Conservation (phyloP, 2,329 filamentous ascomycete genomes). For the Ceratocystis albifundus region DNA sequence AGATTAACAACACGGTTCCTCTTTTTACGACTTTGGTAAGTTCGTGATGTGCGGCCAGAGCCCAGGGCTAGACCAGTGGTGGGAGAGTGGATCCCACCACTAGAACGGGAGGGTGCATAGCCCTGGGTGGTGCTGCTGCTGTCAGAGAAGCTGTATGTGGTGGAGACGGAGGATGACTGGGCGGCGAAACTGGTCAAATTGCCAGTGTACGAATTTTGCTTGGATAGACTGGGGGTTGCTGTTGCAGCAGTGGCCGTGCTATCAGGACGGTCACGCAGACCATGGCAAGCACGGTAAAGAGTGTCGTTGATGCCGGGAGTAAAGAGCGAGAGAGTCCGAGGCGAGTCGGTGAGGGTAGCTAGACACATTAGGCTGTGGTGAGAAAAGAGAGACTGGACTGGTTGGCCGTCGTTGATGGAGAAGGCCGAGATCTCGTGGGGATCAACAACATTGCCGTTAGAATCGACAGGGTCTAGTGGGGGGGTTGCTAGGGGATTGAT, state of each 20-base stretch:
- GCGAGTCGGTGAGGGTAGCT: slow-evolving; percentile 72
- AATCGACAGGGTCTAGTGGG: slow-evolving; percentile 71
- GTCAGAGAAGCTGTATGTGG: slow-evolving; percentile 64
- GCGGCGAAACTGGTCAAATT: slow-evolving; percentile 2
- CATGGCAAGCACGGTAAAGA: slow-evolving; percentile 86
- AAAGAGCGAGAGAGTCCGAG: slow-evolving; percentile 80
- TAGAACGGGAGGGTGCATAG: slow-evolving; percentile 44
- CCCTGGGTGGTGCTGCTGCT: slow-evolving; percentile 52
- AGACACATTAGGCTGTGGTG: slow-evolving; percentile 85
- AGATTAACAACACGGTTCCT: slow-evolving; percentile 77
- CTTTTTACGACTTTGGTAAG: slow-evolving; percentile 58
- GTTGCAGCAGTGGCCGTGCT: slow-evolving; percentile 29
- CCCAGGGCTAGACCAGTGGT: slow-evolving; percentile 51
- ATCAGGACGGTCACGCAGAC: slow-evolving; percentile 59
- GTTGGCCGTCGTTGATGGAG: slow-evolving; percentile 64
- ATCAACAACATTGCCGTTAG: slow-evolving; percentile 64
- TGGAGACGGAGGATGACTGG: slow-evolving; percentile 31
- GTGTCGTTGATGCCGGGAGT: slow-evolving; percentile 83
- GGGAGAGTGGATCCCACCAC: slow-evolving; percentile 26
- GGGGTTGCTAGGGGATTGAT: slow-evolving; percentile 74
- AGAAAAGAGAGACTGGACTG: slow-evolving; percentile 82
- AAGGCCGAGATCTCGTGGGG: slow-evolving; percentile 63
- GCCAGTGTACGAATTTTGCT: slow-evolving; percentile 47
- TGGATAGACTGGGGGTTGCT: slow-evolving; percentile 44
- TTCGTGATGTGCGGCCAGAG: slow-evolving; percentile 45